Evolutionary conservation across 2,329 filamentous ascomycete genomes (phyloP).

Genomic region (Fusarium burgessii): DNA sequence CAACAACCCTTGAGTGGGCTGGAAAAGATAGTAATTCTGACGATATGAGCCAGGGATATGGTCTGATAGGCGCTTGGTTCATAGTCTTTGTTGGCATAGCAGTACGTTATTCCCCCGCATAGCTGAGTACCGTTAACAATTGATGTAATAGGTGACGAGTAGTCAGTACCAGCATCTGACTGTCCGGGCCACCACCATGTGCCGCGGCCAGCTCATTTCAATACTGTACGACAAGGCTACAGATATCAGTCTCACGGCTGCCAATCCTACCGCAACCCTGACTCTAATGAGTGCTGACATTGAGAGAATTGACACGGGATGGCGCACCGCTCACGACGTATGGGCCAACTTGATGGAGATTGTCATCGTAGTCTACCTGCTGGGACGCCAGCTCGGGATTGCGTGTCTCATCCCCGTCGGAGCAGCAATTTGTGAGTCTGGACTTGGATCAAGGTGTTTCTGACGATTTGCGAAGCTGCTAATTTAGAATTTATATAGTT

Average conservation of each 20-base stretch:
- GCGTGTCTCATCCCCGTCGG: conserved; percentile 31
- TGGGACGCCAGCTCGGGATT: conserved; percentile 53
- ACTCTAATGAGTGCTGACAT: conserved; percentile 61
- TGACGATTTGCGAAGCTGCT: too few species aligned
- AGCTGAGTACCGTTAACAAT: too few species aligned
- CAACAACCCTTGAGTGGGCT: conserved; percentile 19
- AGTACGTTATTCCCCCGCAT: background rate
- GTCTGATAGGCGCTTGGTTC: conserved; percentile 38
- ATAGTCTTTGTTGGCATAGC: conserved; percentile 32
- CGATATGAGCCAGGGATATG: conserved; percentile 28
- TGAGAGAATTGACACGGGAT: conserved; percentile 53
- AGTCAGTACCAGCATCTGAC: conserved; percentile 38
- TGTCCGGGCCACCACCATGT: conserved; percentile 47
- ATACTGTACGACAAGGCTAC: conserved; percentile 47
- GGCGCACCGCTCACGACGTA: conserved; percentile 55
- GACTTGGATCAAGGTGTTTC: too few species aligned
- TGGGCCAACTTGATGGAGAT: conserved; percentile 59
- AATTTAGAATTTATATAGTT: conserved; percentile 2
- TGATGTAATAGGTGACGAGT: conserved; percentile 6
- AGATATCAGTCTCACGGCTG: conserved; percentile 44
- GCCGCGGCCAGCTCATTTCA: conserved; percentile 47
- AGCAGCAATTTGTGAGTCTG: conserved; percentile 30
- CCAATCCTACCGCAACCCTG: conserved; percentile 53
- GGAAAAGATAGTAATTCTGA: conserved; percentile 11
- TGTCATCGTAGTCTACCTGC: conserved; percentile 58